A percentile compares a stretch with the other conserved stretches of the same genome.
These are phyloP conservation scores for Parasitella parasitica DNA, from an alignment of 371 early-diverging fungal species.

Conservation along the genomic window DNA sequence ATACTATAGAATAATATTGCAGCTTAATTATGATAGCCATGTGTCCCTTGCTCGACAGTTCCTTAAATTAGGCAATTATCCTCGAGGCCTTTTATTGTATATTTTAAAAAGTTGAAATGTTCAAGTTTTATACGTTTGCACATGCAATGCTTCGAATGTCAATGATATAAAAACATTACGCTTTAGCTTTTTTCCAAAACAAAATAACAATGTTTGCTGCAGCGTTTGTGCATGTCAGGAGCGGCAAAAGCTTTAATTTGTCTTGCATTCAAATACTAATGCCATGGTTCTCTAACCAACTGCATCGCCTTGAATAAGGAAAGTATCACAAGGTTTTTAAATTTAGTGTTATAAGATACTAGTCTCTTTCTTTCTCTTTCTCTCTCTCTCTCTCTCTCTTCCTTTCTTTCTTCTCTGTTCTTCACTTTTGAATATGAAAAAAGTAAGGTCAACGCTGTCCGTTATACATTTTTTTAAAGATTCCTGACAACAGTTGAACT, in stretches of 20 bases:
- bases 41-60: neutral
- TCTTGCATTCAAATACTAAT: neutral
- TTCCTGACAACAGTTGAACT: neutral
- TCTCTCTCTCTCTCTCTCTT: neutral
- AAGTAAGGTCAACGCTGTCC: neutral
- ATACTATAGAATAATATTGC: too few species aligned
- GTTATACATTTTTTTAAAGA: neutral
- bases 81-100: neutral
- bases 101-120: neutral
- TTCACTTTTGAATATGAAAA: neutral
- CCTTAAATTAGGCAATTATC: neutral
- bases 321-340: neutral
- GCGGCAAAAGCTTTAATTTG: neutral
- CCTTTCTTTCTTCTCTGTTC: neutral
- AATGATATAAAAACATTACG: too few species aligned
- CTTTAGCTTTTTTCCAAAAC: too few species aligned
- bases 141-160: too few species aligned
- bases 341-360: neutral
- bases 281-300: neutral
- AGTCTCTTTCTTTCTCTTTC: neutral
- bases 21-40: neutral
- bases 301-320: neutral
- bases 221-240: too few species aligned
- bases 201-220: too few species aligned
- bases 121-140: neutral